These are phyloP conservation scores for Naganishia vaughanmartiniae DNA, from an alignment of 768 basidiomycete genomes.

Conservation along the genomic window DNA sequence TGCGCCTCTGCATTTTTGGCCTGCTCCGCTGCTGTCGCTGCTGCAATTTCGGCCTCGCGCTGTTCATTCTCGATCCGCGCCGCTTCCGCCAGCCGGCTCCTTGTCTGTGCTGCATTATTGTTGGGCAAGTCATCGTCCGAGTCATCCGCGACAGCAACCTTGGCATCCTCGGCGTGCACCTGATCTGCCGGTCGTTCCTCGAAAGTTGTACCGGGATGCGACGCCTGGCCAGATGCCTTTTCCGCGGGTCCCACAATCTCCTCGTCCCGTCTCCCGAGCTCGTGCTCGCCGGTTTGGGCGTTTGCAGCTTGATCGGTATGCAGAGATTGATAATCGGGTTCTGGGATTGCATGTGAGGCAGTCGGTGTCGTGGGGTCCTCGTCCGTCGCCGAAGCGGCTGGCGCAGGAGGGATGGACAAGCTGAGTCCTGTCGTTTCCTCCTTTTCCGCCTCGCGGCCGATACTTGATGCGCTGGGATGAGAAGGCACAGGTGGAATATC, in stretches of 20 bases:
- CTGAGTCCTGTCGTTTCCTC: constrained; percentile 4
- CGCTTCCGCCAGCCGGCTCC: constrained; percentile 52
- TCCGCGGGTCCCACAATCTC: constrained; percentile 20
- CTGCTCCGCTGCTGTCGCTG: neutral
- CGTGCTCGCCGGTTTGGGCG: neutral
- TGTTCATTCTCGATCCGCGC: constrained; percentile 51
- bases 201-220: neutral
- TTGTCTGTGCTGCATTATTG: constrained; percentile 37
- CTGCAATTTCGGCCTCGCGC: constrained; percentile 10
- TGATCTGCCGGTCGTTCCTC: constrained; percentile 33
- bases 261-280: neutral
- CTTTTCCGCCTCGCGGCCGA: neutral
- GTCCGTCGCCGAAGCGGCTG: neutral
- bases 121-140: neutral
- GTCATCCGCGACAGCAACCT: neutral
- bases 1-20: constrained; percentile 8
- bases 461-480: neutral
- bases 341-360: neutral
- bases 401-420: neutral
- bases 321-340: neutral
- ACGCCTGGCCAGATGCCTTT: neutral
- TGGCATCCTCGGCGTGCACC: neutral
- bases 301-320: neutral
- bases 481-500: constrained; percentile 8
- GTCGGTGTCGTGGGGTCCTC: neutral